Base-by-base conservation (phyloP, 2,329 filamentous ascomycete genomes). In the Fusarium graminum region DNA sequence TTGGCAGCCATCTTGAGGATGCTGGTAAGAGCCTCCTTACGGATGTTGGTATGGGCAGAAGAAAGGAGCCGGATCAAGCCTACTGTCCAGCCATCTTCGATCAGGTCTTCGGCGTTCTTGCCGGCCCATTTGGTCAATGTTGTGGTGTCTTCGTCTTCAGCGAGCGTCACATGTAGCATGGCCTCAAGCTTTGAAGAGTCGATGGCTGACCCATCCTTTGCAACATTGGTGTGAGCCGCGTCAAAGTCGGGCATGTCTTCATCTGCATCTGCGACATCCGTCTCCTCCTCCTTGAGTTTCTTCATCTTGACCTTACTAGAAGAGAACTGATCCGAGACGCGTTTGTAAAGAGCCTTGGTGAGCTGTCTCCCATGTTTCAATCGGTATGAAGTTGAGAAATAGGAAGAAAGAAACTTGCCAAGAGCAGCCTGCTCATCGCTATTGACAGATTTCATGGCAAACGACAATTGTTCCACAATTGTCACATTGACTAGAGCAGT, bases 381-480 rank as follows among this genome's bases (percentile, higher is more conserved):
- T n/a, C 80, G 78, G 29, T 83, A 82, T 16, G 86, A 83, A 11
- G 81, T 78, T 12, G 82, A 84, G 19, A 92, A 78, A 63, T 88
- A 86, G 17, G 79, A 77, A 4, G 85, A 84, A 28, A 92, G 75
- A 72, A 91, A 89, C 28, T 79, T 75, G 3, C 85, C 84, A 16
- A 92, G 79, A 3, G 82, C 77, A 29, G 78, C 74, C 4, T 85
- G 70, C 2, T 77, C 73, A 10, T 79, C 73, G 32, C 79, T 79
- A 7, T 81, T 80, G 3, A 80, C 81, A 7, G 82, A 81, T 50
- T 85, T 86, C 13, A 86, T 77, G 4, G 87, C 80, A 71, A 92
- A 97, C 0, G 89, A 86, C 78, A 93, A 86, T 75, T 97, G 94
- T 74, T 97, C 94, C 4, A 86, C 80, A 19, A 97, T 81, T 1